A percentile compares a stretch with the other conserved stretches of the same genome.
phyloP scores from a whole-genome alignment of 768 basidiomycete genomes.

The Pleurotus eryngii region DNA sequence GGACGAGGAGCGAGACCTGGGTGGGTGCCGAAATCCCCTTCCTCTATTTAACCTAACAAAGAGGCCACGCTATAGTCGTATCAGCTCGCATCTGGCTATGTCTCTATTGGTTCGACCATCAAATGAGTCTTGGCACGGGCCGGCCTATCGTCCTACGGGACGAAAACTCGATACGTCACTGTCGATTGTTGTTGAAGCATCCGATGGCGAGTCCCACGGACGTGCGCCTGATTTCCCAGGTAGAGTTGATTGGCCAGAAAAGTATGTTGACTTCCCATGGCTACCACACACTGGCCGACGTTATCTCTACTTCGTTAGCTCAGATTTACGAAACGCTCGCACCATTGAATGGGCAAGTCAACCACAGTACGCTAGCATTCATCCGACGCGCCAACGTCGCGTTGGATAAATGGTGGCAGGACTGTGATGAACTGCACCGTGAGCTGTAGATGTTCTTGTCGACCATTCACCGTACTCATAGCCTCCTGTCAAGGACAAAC shows the following conservation, averaged over 20 bases:
- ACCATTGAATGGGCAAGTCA: constrained; percentile 83
- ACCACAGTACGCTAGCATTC: constrained; percentile 79
- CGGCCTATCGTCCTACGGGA: constrained; percentile 88
- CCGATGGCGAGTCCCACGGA: constrained; percentile 90
- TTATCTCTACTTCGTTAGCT: constrained; percentile 40
- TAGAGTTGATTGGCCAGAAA: constrained; percentile 89
- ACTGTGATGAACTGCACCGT: constrained; percentile 78
- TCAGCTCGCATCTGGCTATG: constrained; percentile 94
- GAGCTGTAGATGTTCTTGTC: neutral
- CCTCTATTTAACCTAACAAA: constrained; percentile 9
- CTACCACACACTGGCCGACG: neutral
- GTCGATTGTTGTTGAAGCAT: constrained; percentile 76
- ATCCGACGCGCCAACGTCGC: constrained; percentile 85
- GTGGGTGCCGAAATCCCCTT: constrained; percentile 34
- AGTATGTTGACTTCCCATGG: constrained; percentile 45
- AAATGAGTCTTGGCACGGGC: constrained; percentile 90
- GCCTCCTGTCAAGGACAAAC: constrained; percentile 51
- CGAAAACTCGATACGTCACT: constrained; percentile 83
- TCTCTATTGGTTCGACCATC: constrained; percentile 79
- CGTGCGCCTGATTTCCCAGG: constrained; percentile 80
- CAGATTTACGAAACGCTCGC: constrained; percentile 92
- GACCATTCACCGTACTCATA: neutral
- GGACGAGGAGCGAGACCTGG: constrained; percentile 85
- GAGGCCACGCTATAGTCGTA: constrained; percentile 50
- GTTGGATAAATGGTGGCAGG: constrained; percentile 87